Percentiles rank a stretch among this genome's conserved stretches.
Conservation (phyloP, 805 yeast species). For the Helenozyma baotianmanensis region DNA sequence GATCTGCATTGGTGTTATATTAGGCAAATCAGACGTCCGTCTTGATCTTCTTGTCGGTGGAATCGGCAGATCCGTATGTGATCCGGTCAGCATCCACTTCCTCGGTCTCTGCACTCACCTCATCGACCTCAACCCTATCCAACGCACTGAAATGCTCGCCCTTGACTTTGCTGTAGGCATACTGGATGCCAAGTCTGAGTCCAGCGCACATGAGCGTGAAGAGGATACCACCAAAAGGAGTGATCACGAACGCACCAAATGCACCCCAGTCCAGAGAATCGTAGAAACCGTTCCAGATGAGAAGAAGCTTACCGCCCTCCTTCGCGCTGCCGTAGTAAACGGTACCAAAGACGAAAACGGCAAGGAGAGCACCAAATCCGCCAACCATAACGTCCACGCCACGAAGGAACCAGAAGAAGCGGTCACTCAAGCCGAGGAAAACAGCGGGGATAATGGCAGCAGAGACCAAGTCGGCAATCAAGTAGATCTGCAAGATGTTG, state of each 20-base stretch:
- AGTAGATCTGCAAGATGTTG: slow-evolving; percentile 77
- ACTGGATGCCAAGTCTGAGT: slow-evolving; percentile 37
- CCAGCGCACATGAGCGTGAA: slow-evolving; percentile 51
- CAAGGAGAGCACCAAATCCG: slow-evolving; percentile 76
- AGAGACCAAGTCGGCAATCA: slow-evolving; percentile 87
- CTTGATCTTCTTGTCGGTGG: slow-evolving; percentile 7
- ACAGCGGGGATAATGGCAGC: slow-evolving; percentile 82
- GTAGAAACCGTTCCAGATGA: slow-evolving; percentile 79
- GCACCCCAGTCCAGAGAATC: slow-evolving; percentile 82
- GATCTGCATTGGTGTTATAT: too few relatives aligned
- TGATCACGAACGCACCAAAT: slow-evolving; percentile 89
- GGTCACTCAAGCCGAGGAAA: slow-evolving; percentile 69
- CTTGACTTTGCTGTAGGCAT: slow-evolving; percentile 27
- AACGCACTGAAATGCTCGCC: slow-evolving; percentile 43
- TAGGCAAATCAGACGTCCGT: not conserved
- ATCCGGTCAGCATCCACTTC: slow-evolving; percentile 4
- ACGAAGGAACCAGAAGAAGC: slow-evolving; percentile 58
- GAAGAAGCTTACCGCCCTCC: slow-evolving; percentile 71
- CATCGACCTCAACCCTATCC: slow-evolving; percentile 34
- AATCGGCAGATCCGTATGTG: slow-evolving; percentile 18
- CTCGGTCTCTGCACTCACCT: slow-evolving; percentile 9
- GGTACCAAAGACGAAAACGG: slow-evolving; percentile 79
- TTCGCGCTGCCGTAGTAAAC: slow-evolving; percentile 67
- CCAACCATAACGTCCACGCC: slow-evolving; percentile 82
- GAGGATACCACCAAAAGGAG: slow-evolving; percentile 76